Base-by-base conservation (phyloP, 352 stramenopile genomes). In the Pythium rhizo-oryzae region DNA sequence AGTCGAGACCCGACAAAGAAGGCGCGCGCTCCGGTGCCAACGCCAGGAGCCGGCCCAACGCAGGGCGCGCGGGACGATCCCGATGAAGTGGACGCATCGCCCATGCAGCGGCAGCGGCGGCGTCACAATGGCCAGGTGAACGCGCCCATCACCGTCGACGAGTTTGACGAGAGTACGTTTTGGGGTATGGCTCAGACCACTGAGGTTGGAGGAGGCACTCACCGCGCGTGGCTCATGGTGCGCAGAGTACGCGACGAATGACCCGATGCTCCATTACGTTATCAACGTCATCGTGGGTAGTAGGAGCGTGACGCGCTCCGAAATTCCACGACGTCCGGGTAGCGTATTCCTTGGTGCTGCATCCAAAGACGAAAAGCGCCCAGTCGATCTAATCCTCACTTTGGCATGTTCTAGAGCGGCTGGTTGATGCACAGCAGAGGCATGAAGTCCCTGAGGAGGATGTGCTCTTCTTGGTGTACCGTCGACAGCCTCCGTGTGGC, bases 401-500 rank as follows among this genome's bases (percentile, higher is more conserved):
- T 39, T n/a, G 58, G 7, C 30, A 54, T 9, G 6, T 54, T 21
- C n/a, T 54, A 54, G 47, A 33, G 9, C 47, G 47, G 12, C 25
- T 54, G 8, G 19, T 65, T 16, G 35, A 49, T 77, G 77, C 65
- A 37, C 47, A 53, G 5, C 59, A 68, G 35, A 44, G 66, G 28
- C 77, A 60, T 47, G 39, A 75, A 19, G 41, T 65, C 4, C 71
- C 65, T 4, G 81, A 88, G 35, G 73, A 92, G 59, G 83, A 92
- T 37, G 78, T 87, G 3, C 49, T 92, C 1, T 92, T 82, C 37
- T 73, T 92, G 13, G 43, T 74, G 13, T 81, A 80, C 28, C 73
- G 77, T 24, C 35, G 61, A 23, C 37, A 28, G 12, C 81, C 83
- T 46, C 83, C 83, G 9, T 90, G 83, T 56, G 79, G 76, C 13